These are phyloP conservation scores for Aspergillaceae sp. DNA, from an alignment of 2,329 filamentous ascomycete genomes.

Conservation along the genomic window DNA sequence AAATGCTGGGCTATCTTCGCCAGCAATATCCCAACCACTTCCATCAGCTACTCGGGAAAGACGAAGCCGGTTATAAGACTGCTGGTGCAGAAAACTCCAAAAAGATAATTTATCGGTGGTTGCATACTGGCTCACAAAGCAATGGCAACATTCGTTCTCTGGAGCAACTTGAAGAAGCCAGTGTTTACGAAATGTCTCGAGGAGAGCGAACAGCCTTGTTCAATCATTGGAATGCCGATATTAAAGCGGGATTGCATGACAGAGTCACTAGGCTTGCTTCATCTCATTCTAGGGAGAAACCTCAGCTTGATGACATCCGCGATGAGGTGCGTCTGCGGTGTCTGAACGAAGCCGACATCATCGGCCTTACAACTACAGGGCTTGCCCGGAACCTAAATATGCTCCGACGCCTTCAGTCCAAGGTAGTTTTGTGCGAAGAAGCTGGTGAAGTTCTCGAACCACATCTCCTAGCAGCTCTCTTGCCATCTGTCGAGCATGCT, in stretches of 20 bases:
- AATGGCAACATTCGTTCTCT: conserved; percentile 1
- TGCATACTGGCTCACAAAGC: no score
- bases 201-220: conserved; percentile 19
- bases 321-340: conserved; percentile 21
- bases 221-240: conserved; percentile 19
- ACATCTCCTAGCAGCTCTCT: conserved; percentile 32
- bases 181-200: conserved; percentile 13
- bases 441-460: conserved; percentile 37
- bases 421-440: conserved; percentile 37
- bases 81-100: conserved; percentile 1
- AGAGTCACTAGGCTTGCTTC: neutral
- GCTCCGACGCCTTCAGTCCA: conserved; percentile 36
- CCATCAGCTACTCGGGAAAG: conserved; percentile 10
- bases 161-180: conserved; percentile 3
- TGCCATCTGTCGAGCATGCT: conserved; percentile 35
- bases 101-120: neutral
- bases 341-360: conserved; percentile 37
- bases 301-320: conserved; percentile 10
- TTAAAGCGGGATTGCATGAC: neutral
- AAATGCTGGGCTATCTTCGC: conserved; percentile 7
- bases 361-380: conserved; percentile 48
- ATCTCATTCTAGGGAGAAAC: conserved; percentile 2
- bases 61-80: conserved; percentile 13
- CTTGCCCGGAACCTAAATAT: conserved; percentile 40
- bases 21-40: conserved; percentile 7